Evolutionary conservation across 345 rosid species (phyloP).

Genomic region (Brassica incana): DNA sequence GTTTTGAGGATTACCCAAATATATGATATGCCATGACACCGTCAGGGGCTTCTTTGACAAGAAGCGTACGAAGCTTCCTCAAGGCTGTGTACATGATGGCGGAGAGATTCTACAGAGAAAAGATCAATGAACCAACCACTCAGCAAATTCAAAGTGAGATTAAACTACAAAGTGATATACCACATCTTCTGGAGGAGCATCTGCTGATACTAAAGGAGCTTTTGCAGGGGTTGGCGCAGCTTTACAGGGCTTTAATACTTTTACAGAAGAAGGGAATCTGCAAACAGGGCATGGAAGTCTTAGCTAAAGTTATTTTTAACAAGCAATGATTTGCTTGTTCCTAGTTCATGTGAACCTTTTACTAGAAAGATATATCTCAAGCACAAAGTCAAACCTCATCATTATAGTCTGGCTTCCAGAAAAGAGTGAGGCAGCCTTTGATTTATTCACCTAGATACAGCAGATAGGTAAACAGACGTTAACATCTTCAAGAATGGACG

Average conservation of each 20-base stretch:
- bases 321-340: slow-evolving; percentile 11
- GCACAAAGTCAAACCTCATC: slow-evolving; percentile 58
- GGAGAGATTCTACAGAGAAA: slow-evolving; percentile 56
- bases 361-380: slow-evolving; percentile 22
- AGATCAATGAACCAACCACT: slow-evolving; percentile 18
- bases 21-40: slow-evolving; percentile 93
- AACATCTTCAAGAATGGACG: neutral
- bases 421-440: slow-evolving; percentile 57
- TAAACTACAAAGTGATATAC: slow-evolving; percentile 44
- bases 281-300: slow-evolving; percentile 22
- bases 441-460: slow-evolving; percentile 70
- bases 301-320: slow-evolving; percentile 20
- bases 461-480: slow-evolving; percentile 13
- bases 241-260: slow-evolving; percentile 59
- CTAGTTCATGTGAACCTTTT: slow-evolving; percentile 9
- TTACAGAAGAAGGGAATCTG: slow-evolving; percentile 75
- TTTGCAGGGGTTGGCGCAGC: slow-evolving; percentile 65
- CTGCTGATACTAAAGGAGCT: slow-evolving; percentile 48
- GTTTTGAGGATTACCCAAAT: slow-evolving; percentile 57
- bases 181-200: slow-evolving; percentile 59
- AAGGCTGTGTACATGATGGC: slow-evolving; percentile 70
- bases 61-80: slow-evolving; percentile 70
- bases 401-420: slow-evolving; percentile 54
- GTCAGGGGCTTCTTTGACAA: slow-evolving; percentile 82
- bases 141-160: slow-evolving; percentile 10